Conservation (phyloP, 176 grass and related monocot species). For the Raddia distichophylla region DNA sequence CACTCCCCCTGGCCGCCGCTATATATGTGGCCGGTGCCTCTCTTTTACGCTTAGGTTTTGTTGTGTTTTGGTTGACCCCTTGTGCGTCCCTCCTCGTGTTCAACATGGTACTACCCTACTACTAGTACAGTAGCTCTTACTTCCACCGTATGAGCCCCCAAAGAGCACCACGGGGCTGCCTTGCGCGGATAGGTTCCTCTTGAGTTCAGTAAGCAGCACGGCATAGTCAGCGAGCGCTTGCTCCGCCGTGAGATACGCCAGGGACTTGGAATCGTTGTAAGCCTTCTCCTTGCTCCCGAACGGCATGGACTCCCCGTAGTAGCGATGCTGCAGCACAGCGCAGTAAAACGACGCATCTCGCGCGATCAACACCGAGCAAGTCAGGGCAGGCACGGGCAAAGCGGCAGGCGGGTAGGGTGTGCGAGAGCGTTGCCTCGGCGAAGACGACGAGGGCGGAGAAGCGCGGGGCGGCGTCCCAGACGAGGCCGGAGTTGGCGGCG, state of each 20-base stretch:
- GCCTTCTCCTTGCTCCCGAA: constrained; percentile 81
- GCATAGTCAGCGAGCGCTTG: constrained; percentile 92
- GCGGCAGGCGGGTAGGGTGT: background rate
- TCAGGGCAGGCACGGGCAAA: background rate
- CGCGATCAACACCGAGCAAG: background rate
- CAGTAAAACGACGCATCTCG: background rate
- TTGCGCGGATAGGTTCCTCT: constrained; percentile 74
- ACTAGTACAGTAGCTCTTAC: constrained; percentile 46
- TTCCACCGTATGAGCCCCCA: constrained; percentile 94
- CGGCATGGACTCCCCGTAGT: constrained; percentile 97
- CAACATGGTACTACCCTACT: background rate
- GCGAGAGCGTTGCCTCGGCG: constrained; percentile 59
- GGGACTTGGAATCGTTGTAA: constrained; percentile 68
- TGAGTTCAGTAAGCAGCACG: constrained; percentile 70
- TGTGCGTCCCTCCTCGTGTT: too few species aligned
- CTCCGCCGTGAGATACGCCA: constrained; percentile 81
- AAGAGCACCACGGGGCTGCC: constrained; percentile 91
- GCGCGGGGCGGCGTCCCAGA: constrained; percentile 85
- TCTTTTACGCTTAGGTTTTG: too few species aligned
- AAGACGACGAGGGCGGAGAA: constrained; percentile 95
- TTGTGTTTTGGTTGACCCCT: too few species aligned
- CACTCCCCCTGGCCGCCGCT: too few species aligned
- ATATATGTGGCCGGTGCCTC: too few species aligned
- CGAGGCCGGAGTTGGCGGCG: constrained; percentile 86
- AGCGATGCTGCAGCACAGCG: constrained; percentile 67